These are phyloP conservation scores for Chlamydomonas schloesseri DNA, from an alignment of 139 green algal genomes.

Conservation along the genomic window DNA sequence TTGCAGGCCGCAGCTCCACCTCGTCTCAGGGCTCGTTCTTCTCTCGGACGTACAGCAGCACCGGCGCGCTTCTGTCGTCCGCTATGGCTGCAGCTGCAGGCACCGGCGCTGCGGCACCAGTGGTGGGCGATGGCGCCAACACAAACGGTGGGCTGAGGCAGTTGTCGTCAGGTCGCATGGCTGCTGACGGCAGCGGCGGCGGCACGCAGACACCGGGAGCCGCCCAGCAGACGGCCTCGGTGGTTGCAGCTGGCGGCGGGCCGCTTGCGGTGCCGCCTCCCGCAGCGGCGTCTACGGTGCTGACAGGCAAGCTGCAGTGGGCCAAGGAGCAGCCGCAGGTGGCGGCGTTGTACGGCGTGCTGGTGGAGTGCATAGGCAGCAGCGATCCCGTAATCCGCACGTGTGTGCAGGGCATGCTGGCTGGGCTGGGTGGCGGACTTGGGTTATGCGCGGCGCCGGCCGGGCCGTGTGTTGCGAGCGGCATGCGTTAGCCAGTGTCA, in stretches of 20 bases:
- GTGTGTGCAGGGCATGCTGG: slow-evolving; percentile 27
- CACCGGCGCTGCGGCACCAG: neutral
- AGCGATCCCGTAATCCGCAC: slow-evolving; percentile 10
- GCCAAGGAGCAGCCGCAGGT: slow-evolving; percentile 56
- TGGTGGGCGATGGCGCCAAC: too few relatives aligned
- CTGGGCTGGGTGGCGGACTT: slow-evolving; percentile 22
- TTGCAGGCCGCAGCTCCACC: neutral
- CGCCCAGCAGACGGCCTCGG: neutral
- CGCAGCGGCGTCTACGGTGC: too few relatives aligned
- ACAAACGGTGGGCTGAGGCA: too few relatives aligned
- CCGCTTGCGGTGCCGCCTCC: too few relatives aligned
- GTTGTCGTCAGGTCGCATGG: neutral
- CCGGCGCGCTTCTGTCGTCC: slow-evolving; percentile 19
- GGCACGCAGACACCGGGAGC: neutral
- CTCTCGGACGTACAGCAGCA: slow-evolving; percentile 36
- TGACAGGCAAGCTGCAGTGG: neutral
- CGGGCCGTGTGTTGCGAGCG: neutral
- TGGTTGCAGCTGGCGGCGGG: neutral
- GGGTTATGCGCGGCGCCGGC: slow-evolving; percentile 11
- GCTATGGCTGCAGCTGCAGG: neutral
- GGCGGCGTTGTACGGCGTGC: slow-evolving; percentile 48
- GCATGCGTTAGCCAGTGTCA: too few relatives aligned
- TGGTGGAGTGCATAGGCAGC: slow-evolving; percentile 41
- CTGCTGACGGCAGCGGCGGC: neutral
- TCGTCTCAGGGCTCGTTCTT: neutral